Evolutionary conservation across 2,329 filamentous ascomycete species (phyloP), one percentile per base, ranked within the genome.

Genomic region (Helicocarpus griseus): DNA sequence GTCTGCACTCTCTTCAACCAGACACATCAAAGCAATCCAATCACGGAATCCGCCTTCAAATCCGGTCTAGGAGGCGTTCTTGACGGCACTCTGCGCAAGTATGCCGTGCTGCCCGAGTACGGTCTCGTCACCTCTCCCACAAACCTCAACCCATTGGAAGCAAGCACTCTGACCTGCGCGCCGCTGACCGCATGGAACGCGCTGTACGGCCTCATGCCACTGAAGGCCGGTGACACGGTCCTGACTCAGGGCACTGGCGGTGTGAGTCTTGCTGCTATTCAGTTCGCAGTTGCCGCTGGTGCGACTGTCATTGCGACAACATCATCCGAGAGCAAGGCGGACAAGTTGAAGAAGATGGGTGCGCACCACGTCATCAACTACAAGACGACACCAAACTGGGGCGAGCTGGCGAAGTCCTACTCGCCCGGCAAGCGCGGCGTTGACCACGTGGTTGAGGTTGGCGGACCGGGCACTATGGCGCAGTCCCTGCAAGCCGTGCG

Each of bases 51-150:
- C 41, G 69, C 66, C 24, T 52, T 69, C 4, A 50, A 54, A 0
- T 81, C 80, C 1, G 84, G 84, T 2, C 77, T 89, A 1, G 87
- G 87, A 50, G 86, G 85, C 46, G 74, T 74, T 9, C 51, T 85
- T 1, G 80, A 89, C 60, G 87, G 87, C 53, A 78, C 77, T 0
- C 74, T 91, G 24, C 78, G 85, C 41, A 74, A 85, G 58, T 82
- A 85, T 57, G 85, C 72, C 53, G 77, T 80, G 9, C 89, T 86
- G 63, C 74, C 79, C 53, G 82, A 89, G 70, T 77, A 66, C 21
- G 86, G 85, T 1, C 73, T 91, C 4, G 83, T 89, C 14, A 71
- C 69, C 44, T 73, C 78, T 51, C 87, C 87, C 1, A 63, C 62
- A 21, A 77, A 77, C 57, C 71, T 85, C 28, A 73, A 63, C 56